Percentiles rank a stretch among this genome's conserved stretches.
These are phyloP conservation scores for Yarrowia phangngaensis DNA, from an alignment of 805 yeast genomes.

Conservation along the genomic window DNA sequence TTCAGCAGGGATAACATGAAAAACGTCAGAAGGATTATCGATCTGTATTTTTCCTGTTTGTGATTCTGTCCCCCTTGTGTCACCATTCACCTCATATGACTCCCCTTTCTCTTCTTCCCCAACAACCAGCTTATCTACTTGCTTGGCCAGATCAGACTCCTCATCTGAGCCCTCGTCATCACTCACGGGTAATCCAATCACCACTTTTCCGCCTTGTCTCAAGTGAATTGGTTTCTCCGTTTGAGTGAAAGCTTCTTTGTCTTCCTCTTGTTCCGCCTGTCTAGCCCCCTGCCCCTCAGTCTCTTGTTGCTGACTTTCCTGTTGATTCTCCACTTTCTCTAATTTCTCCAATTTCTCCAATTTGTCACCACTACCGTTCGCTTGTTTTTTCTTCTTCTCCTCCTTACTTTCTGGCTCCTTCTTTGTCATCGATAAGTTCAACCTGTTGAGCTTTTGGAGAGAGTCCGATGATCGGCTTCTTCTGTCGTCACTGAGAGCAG, in stretches of 20 bases:
- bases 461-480: constrained; percentile 25
- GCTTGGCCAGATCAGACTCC: too few species aligned
- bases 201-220: constrained; percentile 19
- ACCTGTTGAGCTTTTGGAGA: constrained; percentile 10
- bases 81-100: neutral
- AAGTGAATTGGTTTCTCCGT: constrained; percentile 9
- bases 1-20: too few species aligned
- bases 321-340: too few species aligned
- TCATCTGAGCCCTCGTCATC: constrained; percentile 13
- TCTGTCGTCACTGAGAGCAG: constrained; percentile 1
- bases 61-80: too few species aligned
- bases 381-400: too few species aligned
- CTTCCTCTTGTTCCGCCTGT: constrained; percentile 3
- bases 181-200: constrained; percentile 15
- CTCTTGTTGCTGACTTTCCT: too few species aligned
- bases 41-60: too few species aligned
- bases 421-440: constrained; percentile 16
- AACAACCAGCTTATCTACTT: too few species aligned
- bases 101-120: constrained; percentile 1
- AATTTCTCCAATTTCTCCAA: too few species aligned
- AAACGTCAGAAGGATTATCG: too few species aligned
- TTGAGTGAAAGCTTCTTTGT: neutral
- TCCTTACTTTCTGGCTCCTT: neutral
- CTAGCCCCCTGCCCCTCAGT: too few species aligned
- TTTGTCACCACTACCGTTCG: too few species aligned